These are phyloP conservation scores for Lachancea dasiensis DNA, from an alignment of 805 yeast species.

Conservation along the genomic window DNA sequence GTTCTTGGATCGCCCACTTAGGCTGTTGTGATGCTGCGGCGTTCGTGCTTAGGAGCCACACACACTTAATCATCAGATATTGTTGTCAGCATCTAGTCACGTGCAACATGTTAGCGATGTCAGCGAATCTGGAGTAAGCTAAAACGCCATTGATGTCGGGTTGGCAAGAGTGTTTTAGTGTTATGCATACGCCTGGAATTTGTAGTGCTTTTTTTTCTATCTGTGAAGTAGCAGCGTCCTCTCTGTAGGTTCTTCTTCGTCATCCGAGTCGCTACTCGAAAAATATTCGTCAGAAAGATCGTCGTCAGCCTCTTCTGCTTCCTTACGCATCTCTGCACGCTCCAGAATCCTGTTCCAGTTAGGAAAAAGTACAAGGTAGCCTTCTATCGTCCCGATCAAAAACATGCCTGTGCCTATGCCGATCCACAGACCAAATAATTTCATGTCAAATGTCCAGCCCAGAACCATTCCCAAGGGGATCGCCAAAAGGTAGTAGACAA, in stretches of 20 bases:
- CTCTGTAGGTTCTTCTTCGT: constrained; percentile 12
- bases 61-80: no score
- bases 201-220: no score
- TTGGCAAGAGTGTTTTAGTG: no score
- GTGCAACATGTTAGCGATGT: no score
- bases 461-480: constrained; percentile 58
- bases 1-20: no score
- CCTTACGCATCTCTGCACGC: constrained; percentile 38
- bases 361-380: constrained; percentile 40
- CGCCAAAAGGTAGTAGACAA: constrained; percentile 66
- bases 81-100: no score
- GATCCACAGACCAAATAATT: constrained; percentile 66
- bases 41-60: no score
- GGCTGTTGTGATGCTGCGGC: no score
- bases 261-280: constrained; percentile 3
- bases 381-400: constrained; percentile 45
- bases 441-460: constrained; percentile 46
- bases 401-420: constrained; percentile 62
- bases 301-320: constrained; percentile 29
- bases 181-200: no score
- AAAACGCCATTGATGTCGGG: no score
- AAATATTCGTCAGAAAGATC: constrained; percentile 14
- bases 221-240: constrained; percentile 16
- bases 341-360: constrained; percentile 50
- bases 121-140: no score